Conservation (phyloP, 148 eudicot species). For the Pouteria glomerata region DNA sequence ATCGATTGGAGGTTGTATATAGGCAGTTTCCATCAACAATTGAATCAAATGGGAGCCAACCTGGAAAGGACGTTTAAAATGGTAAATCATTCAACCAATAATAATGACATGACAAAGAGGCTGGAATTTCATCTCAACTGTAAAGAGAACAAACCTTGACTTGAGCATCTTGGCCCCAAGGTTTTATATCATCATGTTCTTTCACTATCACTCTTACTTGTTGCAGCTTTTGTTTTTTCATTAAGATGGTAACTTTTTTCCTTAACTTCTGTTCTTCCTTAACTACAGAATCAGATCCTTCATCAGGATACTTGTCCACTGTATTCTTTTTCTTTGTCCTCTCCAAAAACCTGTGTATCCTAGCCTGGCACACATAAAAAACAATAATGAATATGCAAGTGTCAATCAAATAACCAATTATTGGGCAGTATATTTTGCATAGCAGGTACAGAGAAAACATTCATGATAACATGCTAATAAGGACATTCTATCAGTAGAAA, state of each 20-base stretch:
- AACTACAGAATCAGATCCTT: conserved; percentile 23
- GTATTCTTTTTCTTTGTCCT: conserved; percentile 47
- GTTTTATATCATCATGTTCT: conserved; percentile 49
- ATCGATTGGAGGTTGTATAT: conserved; percentile 74
- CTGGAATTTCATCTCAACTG: background rate
- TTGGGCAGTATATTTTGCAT: too few relatives aligned
- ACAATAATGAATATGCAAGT: background rate
- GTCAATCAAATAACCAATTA: background rate
- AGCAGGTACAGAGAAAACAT: background rate
- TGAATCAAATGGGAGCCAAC: conserved; percentile 80
- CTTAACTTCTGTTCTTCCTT: conserved; percentile 47
- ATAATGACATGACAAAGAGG: background rate
- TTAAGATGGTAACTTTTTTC: conserved; percentile 46
- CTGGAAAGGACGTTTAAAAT: conserved; percentile 24
- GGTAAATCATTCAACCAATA: background rate
- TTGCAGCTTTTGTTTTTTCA: conserved; percentile 60
- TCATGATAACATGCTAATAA: background rate
- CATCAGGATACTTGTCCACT: conserved; percentile 25
- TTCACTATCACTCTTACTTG: conserved; percentile 56
- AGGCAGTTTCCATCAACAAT: conserved; percentile 73
- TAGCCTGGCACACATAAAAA: conserved; percentile 37
- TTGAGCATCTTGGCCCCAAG: conserved; percentile 81
- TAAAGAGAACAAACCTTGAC: conserved; percentile 52
- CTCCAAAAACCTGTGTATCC: conserved; percentile 56
- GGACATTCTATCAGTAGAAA: too few relatives aligned